These are phyloP conservation scores for Papiliotrema flavescens DNA, from an alignment of 1,284 basidiomycete genomes.

Conservation along the genomic window DNA sequence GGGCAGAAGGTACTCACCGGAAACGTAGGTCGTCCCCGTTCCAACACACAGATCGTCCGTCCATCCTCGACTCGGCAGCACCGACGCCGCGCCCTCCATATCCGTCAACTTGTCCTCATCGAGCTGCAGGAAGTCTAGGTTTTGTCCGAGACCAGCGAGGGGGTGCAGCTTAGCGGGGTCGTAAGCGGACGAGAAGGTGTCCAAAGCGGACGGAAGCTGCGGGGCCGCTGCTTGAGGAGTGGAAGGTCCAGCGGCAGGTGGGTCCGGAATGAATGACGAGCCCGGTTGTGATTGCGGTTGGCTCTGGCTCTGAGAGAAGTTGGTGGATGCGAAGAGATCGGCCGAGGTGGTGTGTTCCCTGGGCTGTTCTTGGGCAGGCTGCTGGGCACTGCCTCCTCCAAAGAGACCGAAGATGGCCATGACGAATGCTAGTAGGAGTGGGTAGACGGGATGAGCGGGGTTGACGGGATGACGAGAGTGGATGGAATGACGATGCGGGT, in stretches of 20 bases:
- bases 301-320: slow-evolving; percentile 32
- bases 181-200: slow-evolving; percentile 76
- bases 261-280: slow-evolving; percentile 13
- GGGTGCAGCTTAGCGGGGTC: slow-evolving; percentile 88
- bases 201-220: slow-evolving; percentile 61
- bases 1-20: slow-evolving; percentile 62
- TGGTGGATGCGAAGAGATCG: slow-evolving; percentile 40
- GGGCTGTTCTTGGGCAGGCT: slow-evolving; percentile 12
- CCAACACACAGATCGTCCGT: slow-evolving; percentile 99
- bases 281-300: slow-evolving; percentile 10
- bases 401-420: slow-evolving; percentile 50
- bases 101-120: slow-evolving; percentile 90
- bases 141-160: slow-evolving; percentile 72
- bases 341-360: slow-evolving; percentile 34
- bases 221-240: slow-evolving; percentile 10
- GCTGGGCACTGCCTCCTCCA: slow-evolving; percentile 15
- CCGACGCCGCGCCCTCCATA: slow-evolving; percentile 76
- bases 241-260: slow-evolving; percentile 12
- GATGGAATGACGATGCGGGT: not conserved
- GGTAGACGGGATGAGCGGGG: too few relatives aligned
- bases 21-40: slow-evolving; percentile 96
- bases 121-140: slow-evolving; percentile 85
- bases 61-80: slow-evolving; percentile 92
- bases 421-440: slow-evolving; percentile 5
- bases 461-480: not conserved